Percentiles rank a stretch among this genome's conserved stretches.
These are phyloP conservation scores for Nemania abortiva DNA, from an alignment of 2,329 filamentous ascomycete species.

Conservation along the genomic window DNA sequence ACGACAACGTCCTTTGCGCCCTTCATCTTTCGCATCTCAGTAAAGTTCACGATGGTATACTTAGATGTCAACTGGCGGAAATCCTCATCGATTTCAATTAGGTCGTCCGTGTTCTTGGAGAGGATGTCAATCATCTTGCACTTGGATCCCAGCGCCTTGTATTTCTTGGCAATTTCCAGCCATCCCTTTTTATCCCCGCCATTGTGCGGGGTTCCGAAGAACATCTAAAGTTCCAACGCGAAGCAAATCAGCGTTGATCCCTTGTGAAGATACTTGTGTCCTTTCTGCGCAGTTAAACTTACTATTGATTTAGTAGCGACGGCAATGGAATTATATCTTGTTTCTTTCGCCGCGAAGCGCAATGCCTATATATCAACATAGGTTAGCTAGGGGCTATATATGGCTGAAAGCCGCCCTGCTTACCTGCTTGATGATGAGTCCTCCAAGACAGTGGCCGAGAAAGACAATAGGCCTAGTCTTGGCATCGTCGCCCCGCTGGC, in stretches of 20 bases:
- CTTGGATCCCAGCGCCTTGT: neutral
- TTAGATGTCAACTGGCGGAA: neutral
- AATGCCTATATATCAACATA: constrained; percentile 7
- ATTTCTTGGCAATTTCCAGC: neutral
- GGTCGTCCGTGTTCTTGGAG: neutral
- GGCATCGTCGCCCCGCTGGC: neutral
- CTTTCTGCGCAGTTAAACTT: neutral
- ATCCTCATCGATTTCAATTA: constrained; percentile 3
- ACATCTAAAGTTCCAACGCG: constrained; percentile 5
- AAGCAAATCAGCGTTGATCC: neutral
- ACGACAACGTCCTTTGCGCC: neutral
- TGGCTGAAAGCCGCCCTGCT: neutral
- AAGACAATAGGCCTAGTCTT: constrained; percentile 15
- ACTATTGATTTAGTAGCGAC: constrained; percentile 15
- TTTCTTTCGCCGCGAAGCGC: constrained; percentile 11
- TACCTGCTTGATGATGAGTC: constrained; percentile 20
- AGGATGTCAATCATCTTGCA: constrained; percentile 6
- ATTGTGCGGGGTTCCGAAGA: constrained; percentile 16
- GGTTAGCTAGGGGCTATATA: neutral
- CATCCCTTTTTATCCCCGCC: neutral
- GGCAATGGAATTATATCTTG: neutral
- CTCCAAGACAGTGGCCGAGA: constrained; percentile 21
- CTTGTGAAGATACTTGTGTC: neutral
- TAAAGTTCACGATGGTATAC: neutral
- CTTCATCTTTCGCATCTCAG: neutral